These are phyloP conservation scores for Gossypium herbaceum DNA, from an alignment of 345 rosid genomes.

Conservation along the genomic window DNA sequence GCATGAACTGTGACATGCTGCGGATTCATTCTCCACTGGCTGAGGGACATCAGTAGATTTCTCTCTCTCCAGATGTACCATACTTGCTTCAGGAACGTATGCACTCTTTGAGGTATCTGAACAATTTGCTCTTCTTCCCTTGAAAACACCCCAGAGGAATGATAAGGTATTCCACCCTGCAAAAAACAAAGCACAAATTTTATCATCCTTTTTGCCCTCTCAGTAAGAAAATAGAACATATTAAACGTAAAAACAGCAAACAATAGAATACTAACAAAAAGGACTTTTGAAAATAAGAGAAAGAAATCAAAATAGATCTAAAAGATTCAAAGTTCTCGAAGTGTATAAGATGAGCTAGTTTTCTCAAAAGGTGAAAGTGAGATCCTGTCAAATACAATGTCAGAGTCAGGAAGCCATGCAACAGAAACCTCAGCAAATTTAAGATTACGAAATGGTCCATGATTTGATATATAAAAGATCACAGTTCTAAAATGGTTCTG, in stretches of 20 bases:
- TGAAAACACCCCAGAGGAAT: constrained; percentile 95
- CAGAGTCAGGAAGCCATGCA: background rate
- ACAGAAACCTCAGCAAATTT: background rate
- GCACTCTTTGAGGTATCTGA: constrained; percentile 36
- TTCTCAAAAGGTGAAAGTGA: background rate
- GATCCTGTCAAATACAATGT: background rate
- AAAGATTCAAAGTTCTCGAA: background rate
- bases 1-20: constrained; percentile 30
- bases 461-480: no score
- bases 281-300: background rate
- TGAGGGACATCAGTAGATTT: constrained; percentile 26
- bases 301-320: background rate
- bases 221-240: background rate
- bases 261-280: background rate
- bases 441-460: no score
- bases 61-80: constrained; percentile 28
- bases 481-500: background rate
- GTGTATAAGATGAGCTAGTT: background rate
- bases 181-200: constrained; percentile 18
- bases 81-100: constrained; percentile 25
- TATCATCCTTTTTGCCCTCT: background rate
- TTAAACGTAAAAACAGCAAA: background rate
- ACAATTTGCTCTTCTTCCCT: constrained; percentile 46
- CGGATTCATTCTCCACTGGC: constrained; percentile 29
- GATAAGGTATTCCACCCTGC: constrained; percentile 90